Percentiles rank a stretch among this genome's conserved stretches.
Evolutionary conservation across 371 early-diverging fungal genomes (phyloP).

Genomic region (Mucor piriformis): DNA sequence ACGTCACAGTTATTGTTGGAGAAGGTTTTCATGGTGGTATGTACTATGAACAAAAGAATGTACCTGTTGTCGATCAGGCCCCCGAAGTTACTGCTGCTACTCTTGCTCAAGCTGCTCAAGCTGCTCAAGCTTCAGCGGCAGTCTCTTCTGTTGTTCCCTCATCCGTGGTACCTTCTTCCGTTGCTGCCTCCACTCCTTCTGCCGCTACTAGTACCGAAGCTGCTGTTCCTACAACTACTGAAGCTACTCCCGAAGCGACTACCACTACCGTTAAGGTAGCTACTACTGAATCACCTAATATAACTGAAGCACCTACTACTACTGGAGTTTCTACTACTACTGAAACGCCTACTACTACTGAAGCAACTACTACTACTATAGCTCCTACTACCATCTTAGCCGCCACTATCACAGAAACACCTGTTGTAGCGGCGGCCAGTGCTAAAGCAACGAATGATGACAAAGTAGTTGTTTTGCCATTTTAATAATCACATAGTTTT

Average conservation of each 20-base stretch:
- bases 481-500: too few species aligned
- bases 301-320: neutral
- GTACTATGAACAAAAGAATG: slow-evolving; percentile 39
- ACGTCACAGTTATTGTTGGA: slow-evolving; percentile 39
- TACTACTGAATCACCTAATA: neutral
- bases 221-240: slow-evolving; percentile 7
- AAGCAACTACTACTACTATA: neutral
- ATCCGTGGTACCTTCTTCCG: neutral
- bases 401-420: neutral
- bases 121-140: too few species aligned
- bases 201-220: neutral
- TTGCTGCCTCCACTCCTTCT: neutral
- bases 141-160: neutral
- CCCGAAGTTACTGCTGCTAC: slow-evolving; percentile 3
- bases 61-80: slow-evolving; percentile 23
- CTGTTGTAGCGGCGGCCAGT: neutral
- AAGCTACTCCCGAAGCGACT: neutral
- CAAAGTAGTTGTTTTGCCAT: neutral
- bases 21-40: slow-evolving; percentile 36
- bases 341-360: neutral
- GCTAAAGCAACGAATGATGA: neutral
- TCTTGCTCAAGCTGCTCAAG: too few species aligned
- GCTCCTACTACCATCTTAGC: neutral
- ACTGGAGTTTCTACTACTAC: neutral
- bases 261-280: slow-evolving; percentile 6